Conservation (phyloP, 169 alveolate species). For the Miamiensis avidus region DNA sequence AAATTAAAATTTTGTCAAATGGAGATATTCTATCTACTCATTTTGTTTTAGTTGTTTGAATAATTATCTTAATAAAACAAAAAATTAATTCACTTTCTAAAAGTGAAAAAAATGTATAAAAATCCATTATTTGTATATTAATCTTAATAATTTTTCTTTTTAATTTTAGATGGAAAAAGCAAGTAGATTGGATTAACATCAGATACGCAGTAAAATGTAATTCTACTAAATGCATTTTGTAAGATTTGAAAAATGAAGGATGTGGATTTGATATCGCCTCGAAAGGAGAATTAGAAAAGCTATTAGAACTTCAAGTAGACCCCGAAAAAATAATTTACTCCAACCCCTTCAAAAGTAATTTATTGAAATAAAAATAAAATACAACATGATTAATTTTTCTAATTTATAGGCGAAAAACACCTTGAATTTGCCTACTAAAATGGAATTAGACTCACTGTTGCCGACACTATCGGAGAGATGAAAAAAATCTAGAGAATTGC, state of each 20-base stretch:
- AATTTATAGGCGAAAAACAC: conserved; percentile 23
- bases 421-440: conserved; percentile 24
- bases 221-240: background rate
- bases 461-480: conserved; percentile 39
- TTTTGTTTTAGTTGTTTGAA: background rate
- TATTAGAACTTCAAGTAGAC: background rate
- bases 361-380: too few relatives aligned
- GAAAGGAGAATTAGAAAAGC: conserved; percentile 9
- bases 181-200: background rate
- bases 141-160: too few relatives aligned
- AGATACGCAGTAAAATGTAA: background rate
- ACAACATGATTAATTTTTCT: background rate
- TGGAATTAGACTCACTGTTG: conserved; percentile 30
- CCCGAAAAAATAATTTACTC: conserved; percentile 22
- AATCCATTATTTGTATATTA: too few relatives aligned
- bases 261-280: background rate
- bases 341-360: conserved; percentile 10
- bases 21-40: too few relatives aligned
- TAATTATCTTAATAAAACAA: background rate
- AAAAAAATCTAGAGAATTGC: conserved; percentile 24
- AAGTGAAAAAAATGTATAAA: too few relatives aligned
- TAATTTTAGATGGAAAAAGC: background rate
- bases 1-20: too few relatives aligned
- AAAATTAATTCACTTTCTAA: too few relatives aligned
- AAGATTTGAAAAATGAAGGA: background rate